Evolutionary conservation across 345 rosid genomes (phyloP).

Genomic region (Atalantia buxifolia): DNA sequence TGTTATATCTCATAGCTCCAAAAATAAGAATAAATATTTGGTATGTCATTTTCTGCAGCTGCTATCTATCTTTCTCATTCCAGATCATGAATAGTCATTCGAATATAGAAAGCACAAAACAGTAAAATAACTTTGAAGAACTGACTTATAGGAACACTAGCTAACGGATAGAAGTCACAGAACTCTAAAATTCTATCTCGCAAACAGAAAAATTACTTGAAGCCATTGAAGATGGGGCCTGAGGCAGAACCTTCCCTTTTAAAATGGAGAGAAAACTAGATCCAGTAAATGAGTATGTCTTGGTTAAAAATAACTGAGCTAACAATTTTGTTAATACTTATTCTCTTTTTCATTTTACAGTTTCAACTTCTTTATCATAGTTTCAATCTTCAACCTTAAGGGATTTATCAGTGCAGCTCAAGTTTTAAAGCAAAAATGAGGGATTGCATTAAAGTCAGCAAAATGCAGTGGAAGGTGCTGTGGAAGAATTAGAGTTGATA

Average conservation of each 20-base stretch:
- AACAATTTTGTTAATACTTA: neutral
- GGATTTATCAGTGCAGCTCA: neutral
- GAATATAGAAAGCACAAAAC: too few species aligned
- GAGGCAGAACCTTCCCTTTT: neutral
- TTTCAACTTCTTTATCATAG: neutral
- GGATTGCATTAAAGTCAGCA: constrained; percentile 25
- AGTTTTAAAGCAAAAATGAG: constrained; percentile 59
- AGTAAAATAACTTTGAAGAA: too few species aligned
- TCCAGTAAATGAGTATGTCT: too few species aligned
- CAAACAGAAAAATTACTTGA: neutral
- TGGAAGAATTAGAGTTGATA: too few species aligned
- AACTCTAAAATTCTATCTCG: neutral
- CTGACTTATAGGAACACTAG: neutral
- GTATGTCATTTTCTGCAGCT: too few species aligned
- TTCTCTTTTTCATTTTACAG: neutral
- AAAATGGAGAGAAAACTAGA: neutral
- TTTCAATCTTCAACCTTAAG: neutral
- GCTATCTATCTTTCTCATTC: too few species aligned
- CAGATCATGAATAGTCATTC: too few species aligned
- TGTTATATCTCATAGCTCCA: neutral
- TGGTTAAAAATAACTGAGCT: too few species aligned
- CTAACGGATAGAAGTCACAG: too few species aligned
- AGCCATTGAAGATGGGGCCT: neutral
- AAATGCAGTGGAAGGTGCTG: too few species aligned
- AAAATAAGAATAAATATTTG: too few species aligned